phyloP scores from a whole-genome alignment of 2,329 filamentous ascomycete species.

The Aspergillus sp. region DNA sequence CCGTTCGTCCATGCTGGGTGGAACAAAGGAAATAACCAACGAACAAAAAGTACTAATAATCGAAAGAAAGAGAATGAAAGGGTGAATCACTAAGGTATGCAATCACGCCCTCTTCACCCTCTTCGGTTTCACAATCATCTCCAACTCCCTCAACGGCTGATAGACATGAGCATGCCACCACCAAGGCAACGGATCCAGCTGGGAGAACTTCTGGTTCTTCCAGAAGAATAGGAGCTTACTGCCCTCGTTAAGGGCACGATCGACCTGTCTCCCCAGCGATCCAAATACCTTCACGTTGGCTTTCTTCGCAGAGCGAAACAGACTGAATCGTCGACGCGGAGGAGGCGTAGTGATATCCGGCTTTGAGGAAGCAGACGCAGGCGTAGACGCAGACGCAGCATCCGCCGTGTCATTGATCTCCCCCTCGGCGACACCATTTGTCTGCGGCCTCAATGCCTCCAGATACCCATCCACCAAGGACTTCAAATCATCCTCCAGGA shows the following conservation, averaged over 20 bases:
- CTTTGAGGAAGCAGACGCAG: background rate
- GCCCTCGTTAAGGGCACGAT: slow-evolving; percentile 25
- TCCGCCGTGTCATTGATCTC: background rate
- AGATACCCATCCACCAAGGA: slow-evolving; percentile 33
- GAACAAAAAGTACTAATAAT: background rate
- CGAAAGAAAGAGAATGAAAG: background rate
- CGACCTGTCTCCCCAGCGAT: slow-evolving; percentile 11
- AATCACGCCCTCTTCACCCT: background rate
- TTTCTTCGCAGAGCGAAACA: slow-evolving; percentile 10
- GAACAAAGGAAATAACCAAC: background rate
- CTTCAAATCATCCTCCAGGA: slow-evolving; percentile 35
- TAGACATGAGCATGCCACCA: slow-evolving; percentile 61
- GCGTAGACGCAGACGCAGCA: too few relatives aligned
- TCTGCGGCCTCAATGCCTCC: slow-evolving; percentile 22
- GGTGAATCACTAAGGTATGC: background rate
- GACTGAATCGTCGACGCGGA: slow-evolving; percentile 2
- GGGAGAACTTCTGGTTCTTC: slow-evolving; percentile 58
- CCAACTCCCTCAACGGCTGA: slow-evolving; percentile 48
- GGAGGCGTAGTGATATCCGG: slow-evolving; percentile 3
- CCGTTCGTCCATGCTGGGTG: background rate
- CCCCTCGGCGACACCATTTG: slow-evolving; percentile 11
- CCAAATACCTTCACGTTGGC: slow-evolving; percentile 8
- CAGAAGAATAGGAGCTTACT: slow-evolving; percentile 49
- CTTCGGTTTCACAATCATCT: slow-evolving; percentile 8
- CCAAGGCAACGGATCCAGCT: slow-evolving; percentile 59